These are phyloP conservation scores for Populus hybrid DNA, from an alignment of 441 rosid genomes.

Conservation along the genomic window DNA sequence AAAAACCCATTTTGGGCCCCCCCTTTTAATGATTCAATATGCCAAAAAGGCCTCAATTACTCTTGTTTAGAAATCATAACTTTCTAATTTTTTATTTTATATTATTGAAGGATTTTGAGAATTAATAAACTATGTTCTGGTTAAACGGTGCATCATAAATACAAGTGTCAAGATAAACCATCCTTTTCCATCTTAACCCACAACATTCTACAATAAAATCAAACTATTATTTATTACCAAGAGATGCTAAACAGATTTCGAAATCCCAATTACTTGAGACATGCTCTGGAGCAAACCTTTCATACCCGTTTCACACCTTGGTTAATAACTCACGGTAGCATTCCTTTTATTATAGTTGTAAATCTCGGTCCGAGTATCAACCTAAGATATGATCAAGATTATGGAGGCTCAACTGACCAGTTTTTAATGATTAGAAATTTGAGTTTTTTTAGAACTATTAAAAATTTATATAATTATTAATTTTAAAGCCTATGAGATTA, in stretches of 20 bases:
- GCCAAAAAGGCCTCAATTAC: background rate
- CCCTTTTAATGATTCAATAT: too few relatives aligned
- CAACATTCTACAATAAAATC: background rate
- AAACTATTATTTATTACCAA: background rate
- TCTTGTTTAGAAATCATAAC: background rate
- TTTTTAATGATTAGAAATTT: rapidly evolving
- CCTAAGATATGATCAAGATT: too few relatives aligned
- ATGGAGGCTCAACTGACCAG: too few relatives aligned
- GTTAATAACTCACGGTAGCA: too few relatives aligned
- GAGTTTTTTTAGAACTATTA: rapidly evolving
- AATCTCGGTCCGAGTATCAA: too few relatives aligned
- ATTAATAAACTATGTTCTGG: background rate
- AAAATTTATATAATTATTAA: rapidly evolving
- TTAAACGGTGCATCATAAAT: background rate
- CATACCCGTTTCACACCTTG: background rate
- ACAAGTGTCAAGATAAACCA: background rate
- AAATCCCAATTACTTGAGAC: background rate
- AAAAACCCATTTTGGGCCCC: too few relatives aligned
- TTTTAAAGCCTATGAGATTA: rapidly evolving
- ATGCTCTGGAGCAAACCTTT: background rate
- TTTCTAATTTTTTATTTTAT: too few relatives aligned
- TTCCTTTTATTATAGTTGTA: too few relatives aligned
- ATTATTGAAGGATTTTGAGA: background rate
- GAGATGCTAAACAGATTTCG: background rate
- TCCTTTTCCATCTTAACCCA: background rate